Conservation (phyloP, 2,329 filamentous ascomycete species). For the Aspergillus tanneri region DNA sequence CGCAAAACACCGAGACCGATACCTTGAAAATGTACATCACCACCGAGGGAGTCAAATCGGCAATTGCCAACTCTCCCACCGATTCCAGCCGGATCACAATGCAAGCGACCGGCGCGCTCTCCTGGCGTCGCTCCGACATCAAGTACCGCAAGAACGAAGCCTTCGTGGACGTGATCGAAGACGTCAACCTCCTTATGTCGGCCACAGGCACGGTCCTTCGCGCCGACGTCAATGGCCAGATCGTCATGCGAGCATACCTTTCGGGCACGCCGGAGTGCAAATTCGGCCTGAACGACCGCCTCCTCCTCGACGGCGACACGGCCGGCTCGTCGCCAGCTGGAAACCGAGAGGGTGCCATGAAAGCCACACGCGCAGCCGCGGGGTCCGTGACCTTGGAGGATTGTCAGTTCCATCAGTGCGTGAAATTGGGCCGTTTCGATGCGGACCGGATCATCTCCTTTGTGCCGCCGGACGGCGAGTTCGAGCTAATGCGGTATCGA, state of each 20-base stretch:
- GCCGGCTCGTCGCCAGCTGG: conserved; percentile 66
- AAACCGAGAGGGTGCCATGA: conserved; percentile 58
- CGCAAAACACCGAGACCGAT: conserved; percentile 97
- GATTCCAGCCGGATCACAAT: conserved; percentile 98
- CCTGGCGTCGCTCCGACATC: conserved; percentile 95
- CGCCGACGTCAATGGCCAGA: conserved; percentile 94
- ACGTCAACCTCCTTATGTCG: conserved; percentile 99
- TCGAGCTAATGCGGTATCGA: conserved; percentile 97
- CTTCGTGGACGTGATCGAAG: conserved; percentile 98
- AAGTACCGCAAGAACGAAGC: conserved; percentile 99
- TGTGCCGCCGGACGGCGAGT: conserved; percentile 93
- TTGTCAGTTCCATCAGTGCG: conserved; percentile 98
- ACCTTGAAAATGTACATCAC: conserved; percentile 99
- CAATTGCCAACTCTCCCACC: conserved; percentile 62
- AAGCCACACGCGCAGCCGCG: conserved; percentile 91
- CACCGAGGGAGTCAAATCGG: conserved; percentile 95
- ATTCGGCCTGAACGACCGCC: conserved; percentile 92
- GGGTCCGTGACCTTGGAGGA: conserved; percentile 95
- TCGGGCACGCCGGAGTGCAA: conserved; percentile 98
- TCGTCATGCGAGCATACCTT: conserved; percentile 97
- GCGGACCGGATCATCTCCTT: conserved; percentile 96
- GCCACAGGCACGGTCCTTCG: conserved; percentile 91
- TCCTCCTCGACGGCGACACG: conserved; percentile 79
- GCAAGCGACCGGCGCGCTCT: conserved; percentile 95
- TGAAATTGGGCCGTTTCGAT: conserved; percentile 96